These are phyloP conservation scores for Nothophoma quercina DNA, from an alignment of 2,329 filamentous ascomycete species.

Conservation along the genomic window DNA sequence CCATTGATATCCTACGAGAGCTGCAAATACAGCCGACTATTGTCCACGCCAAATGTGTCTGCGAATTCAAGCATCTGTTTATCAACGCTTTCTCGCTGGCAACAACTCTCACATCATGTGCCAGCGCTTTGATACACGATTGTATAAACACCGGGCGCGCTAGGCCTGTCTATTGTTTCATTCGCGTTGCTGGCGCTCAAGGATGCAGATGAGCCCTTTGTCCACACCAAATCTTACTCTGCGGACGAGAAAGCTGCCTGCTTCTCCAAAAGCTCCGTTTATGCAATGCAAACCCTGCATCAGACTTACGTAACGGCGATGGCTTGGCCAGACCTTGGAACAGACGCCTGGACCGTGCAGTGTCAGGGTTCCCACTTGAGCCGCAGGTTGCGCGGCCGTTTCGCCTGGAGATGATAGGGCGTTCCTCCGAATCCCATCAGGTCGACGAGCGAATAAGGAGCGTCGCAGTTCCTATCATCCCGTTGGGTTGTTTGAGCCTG, in stretches of 20 bases:
- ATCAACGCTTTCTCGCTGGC: too few species aligned
- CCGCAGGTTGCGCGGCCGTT: constrained; percentile 11
- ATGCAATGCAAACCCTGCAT: too few species aligned
- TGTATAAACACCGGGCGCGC: too few species aligned
- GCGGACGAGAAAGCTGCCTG: too few species aligned
- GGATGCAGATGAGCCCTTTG: too few species aligned
- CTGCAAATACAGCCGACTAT: neutral
- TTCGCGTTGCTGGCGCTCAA: too few species aligned
- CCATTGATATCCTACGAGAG: constrained; percentile 1
- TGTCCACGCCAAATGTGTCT: neutral
- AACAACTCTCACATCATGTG: too few species aligned
- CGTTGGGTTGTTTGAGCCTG: constrained; percentile 10
- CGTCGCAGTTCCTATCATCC: constrained; percentile 2
- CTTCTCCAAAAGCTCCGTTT: too few species aligned
- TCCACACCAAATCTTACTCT: too few species aligned
- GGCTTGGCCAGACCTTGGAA: neutral
- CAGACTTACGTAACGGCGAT: too few species aligned
- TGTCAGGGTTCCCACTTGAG: constrained; percentile 9
- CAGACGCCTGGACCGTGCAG: neutral
- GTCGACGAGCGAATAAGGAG: constrained; percentile 8
- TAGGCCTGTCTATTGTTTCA: too few species aligned
- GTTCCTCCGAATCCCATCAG: constrained; percentile 3
- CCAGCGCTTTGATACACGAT: too few species aligned
- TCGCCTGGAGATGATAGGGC: constrained; percentile 15
- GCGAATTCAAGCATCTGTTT: neutral